phyloP scores from a whole-genome alignment of 2,329 filamentous ascomycete genomes.

The Teratosphaeria nubilosa region DNA sequence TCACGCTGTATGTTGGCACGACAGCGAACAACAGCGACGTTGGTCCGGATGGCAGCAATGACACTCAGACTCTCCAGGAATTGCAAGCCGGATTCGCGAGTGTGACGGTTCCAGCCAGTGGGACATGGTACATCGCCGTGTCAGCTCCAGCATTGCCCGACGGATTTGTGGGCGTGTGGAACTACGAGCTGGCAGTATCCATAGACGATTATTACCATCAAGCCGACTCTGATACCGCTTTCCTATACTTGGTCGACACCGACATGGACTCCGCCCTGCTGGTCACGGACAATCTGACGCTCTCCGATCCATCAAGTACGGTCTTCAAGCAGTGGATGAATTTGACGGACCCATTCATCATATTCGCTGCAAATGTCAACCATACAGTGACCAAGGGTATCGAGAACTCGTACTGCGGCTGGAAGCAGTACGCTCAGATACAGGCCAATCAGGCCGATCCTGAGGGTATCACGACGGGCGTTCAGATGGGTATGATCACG shows the following conservation, averaged over 20 bases:
- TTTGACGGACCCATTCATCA: slow-evolving; percentile 51
- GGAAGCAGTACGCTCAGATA: slow-evolving; percentile 50
- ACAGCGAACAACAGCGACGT: slow-evolving; percentile 49
- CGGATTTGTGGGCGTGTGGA: slow-evolving; percentile 58
- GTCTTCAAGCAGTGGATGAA: slow-evolving; percentile 48
- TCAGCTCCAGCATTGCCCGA: slow-evolving; percentile 55
- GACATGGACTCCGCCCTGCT: slow-evolving; percentile 71
- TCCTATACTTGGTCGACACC: slow-evolving; percentile 73
- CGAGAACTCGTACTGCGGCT: slow-evolving; percentile 71
- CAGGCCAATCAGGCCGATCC: slow-evolving; percentile 38
- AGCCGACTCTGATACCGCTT: slow-evolving; percentile 45
- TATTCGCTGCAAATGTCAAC: slow-evolving; percentile 63
- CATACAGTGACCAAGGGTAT: slow-evolving; percentile 56
- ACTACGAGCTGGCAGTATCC: slow-evolving; percentile 72
- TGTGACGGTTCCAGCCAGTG: slow-evolving; percentile 50
- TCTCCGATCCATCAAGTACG: slow-evolving; percentile 33
- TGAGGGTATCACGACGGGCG: slow-evolving; percentile 34
- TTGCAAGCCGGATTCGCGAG: slow-evolving; percentile 64
- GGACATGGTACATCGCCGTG: slow-evolving; percentile 67
- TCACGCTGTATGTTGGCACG: slow-evolving; percentile 68
- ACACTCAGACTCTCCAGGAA: slow-evolving; percentile 35
- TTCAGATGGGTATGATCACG: slow-evolving; percentile 54
- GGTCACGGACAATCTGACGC: slow-evolving; percentile 63
- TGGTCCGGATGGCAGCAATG: slow-evolving; percentile 46
- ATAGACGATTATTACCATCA: slow-evolving; percentile 67